Conservation (phyloP, 352 stramenopile species). For the Thalassiosira sp. region DNA sequence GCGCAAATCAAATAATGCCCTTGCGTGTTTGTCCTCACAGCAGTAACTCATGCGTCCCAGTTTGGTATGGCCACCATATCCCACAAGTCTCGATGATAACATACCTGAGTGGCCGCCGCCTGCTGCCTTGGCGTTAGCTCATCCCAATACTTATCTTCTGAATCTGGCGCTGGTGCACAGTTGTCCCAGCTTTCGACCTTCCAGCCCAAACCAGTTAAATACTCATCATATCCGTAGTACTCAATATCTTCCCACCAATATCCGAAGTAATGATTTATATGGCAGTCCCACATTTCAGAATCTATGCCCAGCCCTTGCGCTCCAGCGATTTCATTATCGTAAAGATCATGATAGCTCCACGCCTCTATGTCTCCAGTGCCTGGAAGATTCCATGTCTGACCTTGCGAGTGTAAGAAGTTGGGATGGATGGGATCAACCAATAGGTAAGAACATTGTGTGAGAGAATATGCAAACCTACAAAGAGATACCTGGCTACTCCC, state of each 20-base stretch:
- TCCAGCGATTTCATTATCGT: conserved; percentile 7
- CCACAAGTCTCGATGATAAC: conserved; percentile 48
- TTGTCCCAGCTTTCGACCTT: conserved; percentile 34
- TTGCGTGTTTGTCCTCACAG: no score
- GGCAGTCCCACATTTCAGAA: conserved; percentile 49
- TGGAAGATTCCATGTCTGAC: conserved; percentile 30
- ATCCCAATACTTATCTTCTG: conserved; percentile 43
- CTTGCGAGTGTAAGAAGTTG: no score
- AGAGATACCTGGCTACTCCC: neutral
- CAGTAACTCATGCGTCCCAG: no score
- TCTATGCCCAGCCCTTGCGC: conserved; percentile 27
- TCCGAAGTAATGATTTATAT: conserved; percentile 51
- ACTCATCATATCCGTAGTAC: conserved; percentile 1
- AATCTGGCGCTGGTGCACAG: conserved; percentile 13
- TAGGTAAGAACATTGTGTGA: neutral
- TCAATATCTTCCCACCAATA: conserved; percentile 49
- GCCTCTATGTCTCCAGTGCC: conserved; percentile 22
- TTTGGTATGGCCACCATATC: conserved; percentile 24
- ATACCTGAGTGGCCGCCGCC: conserved; percentile 35
- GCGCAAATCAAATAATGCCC: no score
- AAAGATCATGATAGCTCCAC: conserved; percentile 32
- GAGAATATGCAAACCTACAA: neutral
- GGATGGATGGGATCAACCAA: no score
- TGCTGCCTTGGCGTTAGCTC: conserved; percentile 40
- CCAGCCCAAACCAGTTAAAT: conserved; percentile 42